Evolutionary conservation across 257 asterid genomes (phyloP), one percentile per base, ranked within the genome.

Genomic region (Forsythia viridissima): DNA sequence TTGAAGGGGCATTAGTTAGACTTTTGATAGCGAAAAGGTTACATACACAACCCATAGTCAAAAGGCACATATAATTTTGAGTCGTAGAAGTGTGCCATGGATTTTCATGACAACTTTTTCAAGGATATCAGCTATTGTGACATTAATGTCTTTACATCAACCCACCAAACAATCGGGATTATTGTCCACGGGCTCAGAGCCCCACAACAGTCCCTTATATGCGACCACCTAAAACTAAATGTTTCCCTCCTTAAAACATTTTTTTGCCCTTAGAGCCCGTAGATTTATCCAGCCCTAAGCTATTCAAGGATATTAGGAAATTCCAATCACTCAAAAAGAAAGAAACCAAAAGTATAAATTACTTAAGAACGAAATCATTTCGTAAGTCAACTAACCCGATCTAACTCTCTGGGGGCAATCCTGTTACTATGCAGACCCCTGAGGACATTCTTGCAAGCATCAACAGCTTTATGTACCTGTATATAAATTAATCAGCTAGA

Each of bases 401-500:
- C 99, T 90, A 96, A 87, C 89, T 96, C 99, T 84, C 99, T 90
- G 36, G 92, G 93, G 80, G 95, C 91, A 85, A 96, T 89, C 80
- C 79, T 85, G 88, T 83, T 91, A 85, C 89, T 88, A 76, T 89
- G 90, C 79, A 96, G 85, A 83, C 98, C 98, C 87, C 97, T 86
- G 44, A 96, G 91, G 84, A 96, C 99, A 90, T 87, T 89, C 87
- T 91, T 96, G 94, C 99, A 96, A 83, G 99, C 98, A 81, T 96
- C 98, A 84, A 96, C 99, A 87, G 99, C 99, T 86, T 91, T 93
- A 83, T 96, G 99, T 40, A 93, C 99, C 99, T 96, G 90, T 66
- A 76, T 21, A 80, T 38, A 74, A 66, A 75, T 66, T 18, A 18
- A 77, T 77, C 68, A 76, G 76, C 69, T 78, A 80, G 74, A 78